Evolutionary conservation across 192 early-diverging fungal genomes (phyloP).

Genomic region (Rhizoclosmatium sp.): DNA sequence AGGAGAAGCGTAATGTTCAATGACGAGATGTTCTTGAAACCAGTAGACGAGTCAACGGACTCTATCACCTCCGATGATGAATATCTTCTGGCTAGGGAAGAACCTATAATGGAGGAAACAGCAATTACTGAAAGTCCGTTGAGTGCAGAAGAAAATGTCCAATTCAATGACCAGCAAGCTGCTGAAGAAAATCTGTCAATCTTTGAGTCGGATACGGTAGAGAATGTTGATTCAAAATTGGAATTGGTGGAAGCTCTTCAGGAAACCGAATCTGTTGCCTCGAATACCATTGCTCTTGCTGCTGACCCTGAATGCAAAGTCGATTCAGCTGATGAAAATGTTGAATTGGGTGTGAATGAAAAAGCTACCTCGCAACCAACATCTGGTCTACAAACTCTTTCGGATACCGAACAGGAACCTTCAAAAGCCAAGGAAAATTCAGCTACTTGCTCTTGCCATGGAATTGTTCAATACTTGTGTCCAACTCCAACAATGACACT

Average conservation of each 20-base stretch:
- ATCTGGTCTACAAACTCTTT: no score
- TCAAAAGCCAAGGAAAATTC: background rate
- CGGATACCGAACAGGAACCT: no score
- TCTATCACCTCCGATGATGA: background rate
- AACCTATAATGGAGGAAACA: background rate
- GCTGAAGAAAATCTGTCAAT: background rate
- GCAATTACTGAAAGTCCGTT: background rate
- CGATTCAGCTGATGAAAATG: no score
- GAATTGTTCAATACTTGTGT: constrained; percentile 19
- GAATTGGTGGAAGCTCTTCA: background rate
- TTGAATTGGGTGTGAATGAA: no score
- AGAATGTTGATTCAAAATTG: background rate
- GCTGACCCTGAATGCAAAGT: no score
- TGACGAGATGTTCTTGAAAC: constrained; percentile 4
- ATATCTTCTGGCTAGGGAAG: background rate
- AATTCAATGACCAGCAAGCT: background rate
- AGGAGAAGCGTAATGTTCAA: background rate
- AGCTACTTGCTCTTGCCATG: constrained; percentile 26
- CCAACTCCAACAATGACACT: background rate
- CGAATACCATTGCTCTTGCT: no score
- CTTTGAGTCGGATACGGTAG: background rate
- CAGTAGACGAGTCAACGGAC: background rate
- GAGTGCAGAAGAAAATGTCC: background rate
- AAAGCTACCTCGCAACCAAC: no score
- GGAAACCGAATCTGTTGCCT: background rate